Evolutionary conservation across 2,329 filamentous ascomycete genomes (phyloP), one percentile per base, ranked within the genome.

Genomic region (Cladosporium sp.): DNA sequence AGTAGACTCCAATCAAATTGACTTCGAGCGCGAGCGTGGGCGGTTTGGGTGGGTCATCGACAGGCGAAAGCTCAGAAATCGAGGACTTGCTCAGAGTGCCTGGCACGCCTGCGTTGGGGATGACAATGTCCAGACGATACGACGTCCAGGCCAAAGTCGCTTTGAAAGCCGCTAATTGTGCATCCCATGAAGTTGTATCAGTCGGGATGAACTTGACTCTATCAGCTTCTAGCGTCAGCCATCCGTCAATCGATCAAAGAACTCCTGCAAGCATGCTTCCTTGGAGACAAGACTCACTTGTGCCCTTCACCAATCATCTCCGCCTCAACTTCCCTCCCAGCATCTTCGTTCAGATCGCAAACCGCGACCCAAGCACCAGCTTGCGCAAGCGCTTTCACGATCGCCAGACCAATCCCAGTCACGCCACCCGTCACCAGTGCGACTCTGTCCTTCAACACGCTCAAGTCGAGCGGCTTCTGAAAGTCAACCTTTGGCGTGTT

Each of bases 141-240:
- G 38, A 58, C 2, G 65, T 63, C 58, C 65, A 67, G 15, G 58
- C 22, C 34, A 70, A 51, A 3, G 69, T 69, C 37, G 64, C 51
- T 57, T 70, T 69, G 66, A 73, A 73, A 51, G 66, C 68, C 15
- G 60, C 38, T 15, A 63, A 38, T 54, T 70, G 70, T 37, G 69
- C 65, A 19, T 28, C 43, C 59, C 65, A 72, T 51, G 64, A 64
- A 9, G 63, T 62, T 2, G 67, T 60, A 58, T 72, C 63, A 14
- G 66, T 69, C 28, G 58, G 59, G 20, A 66, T 63, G 62, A 69
- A 73, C 37, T 67, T 65, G 38, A 70, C 67, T 34, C 65, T 69
- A 17, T 2, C 11, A 50, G n/a, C 17, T 22, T 30, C 14, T 20
- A 17, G 43, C 8, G 28, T 30, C 43, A 47, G 43, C 43, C 8